phyloP scores from a whole-genome alignment of 495 filamentous ascomycete genomes.

The Tuber microsphaerosporum region DNA sequence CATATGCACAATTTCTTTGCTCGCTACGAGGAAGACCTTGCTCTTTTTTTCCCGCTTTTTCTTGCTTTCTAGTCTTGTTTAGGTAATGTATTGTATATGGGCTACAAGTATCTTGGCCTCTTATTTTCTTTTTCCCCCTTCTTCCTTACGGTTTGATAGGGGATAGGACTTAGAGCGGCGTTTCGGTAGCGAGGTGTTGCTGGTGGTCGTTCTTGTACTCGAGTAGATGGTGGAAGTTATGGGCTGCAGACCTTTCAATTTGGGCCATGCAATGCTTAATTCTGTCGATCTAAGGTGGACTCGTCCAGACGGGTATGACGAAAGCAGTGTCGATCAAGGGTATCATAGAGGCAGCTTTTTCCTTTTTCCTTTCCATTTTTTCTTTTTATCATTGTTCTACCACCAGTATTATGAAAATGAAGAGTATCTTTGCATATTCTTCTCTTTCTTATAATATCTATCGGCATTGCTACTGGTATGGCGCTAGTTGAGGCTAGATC shows the following conservation, averaged over 20 bases:
- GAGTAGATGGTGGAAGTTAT: neutral
- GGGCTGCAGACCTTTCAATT: neutral
- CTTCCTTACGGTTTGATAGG: neutral
- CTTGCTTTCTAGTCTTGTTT: neutral
- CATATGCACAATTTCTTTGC: neutral
- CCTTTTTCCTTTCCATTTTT: neutral
- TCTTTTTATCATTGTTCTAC: neutral
- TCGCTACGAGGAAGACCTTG: neutral
- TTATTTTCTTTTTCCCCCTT: neutral
- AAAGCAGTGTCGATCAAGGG: neutral
- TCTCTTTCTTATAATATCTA: neutral
- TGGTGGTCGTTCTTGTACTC: neutral
- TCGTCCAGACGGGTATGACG: neutral
- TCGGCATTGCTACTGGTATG: neutral
- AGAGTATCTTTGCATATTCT: neutral
- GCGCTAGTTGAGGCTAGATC: neutral
- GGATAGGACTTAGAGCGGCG: constrained; percentile 4
- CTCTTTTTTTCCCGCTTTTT: neutral
- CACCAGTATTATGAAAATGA: neutral
- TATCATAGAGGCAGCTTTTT: neutral
- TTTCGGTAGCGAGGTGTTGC: neutral
- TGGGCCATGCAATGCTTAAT: neutral
- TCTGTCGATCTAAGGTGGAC: neutral
- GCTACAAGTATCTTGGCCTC: neutral
- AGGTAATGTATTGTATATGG: neutral